Evolutionary conservation across 768 basidiomycete species (phyloP).

Genomic region (Pleurotus platypus): DNA sequence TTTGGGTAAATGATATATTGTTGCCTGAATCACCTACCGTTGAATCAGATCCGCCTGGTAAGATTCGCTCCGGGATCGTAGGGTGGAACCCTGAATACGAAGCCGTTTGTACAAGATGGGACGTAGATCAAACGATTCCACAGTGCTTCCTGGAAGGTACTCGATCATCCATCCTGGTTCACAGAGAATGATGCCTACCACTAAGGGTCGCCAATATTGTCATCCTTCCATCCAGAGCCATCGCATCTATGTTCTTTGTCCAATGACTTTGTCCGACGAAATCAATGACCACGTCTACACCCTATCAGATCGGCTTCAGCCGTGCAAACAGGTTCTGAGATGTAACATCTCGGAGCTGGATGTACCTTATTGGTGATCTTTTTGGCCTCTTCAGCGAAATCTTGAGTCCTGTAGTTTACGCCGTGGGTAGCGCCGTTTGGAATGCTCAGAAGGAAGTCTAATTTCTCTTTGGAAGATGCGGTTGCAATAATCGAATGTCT

Average conservation of each 20-base stretch:
- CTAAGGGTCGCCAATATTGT: slow-evolving; percentile 62
- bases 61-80: slow-evolving; percentile 67
- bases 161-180: neutral
- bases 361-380: slow-evolving; percentile 41
- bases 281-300: slow-evolving; percentile 84
- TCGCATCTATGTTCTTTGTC: slow-evolving; percentile 63
- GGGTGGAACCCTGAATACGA: slow-evolving; percentile 83
- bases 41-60: slow-evolving; percentile 76
- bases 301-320: slow-evolving; percentile 39
- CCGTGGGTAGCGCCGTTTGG: slow-evolving; percentile 70
- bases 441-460: slow-evolving; percentile 67
- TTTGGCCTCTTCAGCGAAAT: slow-evolving; percentile 75
- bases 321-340: too few relatives aligned
- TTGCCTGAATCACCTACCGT: slow-evolving; percentile 33
- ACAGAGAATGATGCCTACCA: slow-evolving; percentile 37
- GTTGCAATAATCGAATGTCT: slow-evolving; percentile 79
- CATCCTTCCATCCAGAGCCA: slow-evolving; percentile 76
- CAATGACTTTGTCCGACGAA: slow-evolving; percentile 78
- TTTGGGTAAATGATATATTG: neutral
- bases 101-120: slow-evolving; percentile 83
- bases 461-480: slow-evolving; percentile 80
- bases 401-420: slow-evolving; percentile 81
- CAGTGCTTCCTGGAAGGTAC: slow-evolving; percentile 34
- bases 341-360: neutral
- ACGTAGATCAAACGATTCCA: slow-evolving; percentile 50